phyloP scores from a whole-genome alignment of 345 rosid species.

The Aquilaria sinensis region DNA sequence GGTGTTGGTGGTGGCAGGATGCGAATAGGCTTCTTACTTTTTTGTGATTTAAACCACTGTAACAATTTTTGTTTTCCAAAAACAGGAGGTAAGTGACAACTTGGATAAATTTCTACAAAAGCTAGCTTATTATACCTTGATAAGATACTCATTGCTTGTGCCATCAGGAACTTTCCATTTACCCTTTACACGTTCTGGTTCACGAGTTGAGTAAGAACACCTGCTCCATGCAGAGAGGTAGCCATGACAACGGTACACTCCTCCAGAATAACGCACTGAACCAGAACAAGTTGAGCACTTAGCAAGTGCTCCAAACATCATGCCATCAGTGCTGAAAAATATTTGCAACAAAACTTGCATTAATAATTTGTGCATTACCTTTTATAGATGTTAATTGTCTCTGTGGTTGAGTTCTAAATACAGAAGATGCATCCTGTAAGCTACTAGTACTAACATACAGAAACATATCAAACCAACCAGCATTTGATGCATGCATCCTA shows the following conservation, averaged over 20 bases:
- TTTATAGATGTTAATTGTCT: no score
- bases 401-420: no score
- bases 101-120: no score
- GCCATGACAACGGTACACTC: slow-evolving; percentile 67
- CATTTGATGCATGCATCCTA: no score
- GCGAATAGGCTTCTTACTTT: slow-evolving; percentile 55
- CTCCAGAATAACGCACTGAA: slow-evolving; percentile 68
- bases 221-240: slow-evolving; percentile 87
- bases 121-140: slow-evolving; percentile 33
- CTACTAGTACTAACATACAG: no score
- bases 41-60: slow-evolving; percentile 94
- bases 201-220: slow-evolving; percentile 67
- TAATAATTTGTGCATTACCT: no score
- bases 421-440: no score
- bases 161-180: slow-evolving; percentile 87
- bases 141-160: slow-evolving; percentile 56
- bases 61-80: slow-evolving; percentile 13
- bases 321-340: slow-evolving; percentile 79
- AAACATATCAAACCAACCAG: no score
- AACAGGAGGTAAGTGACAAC: background rate
- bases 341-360: slow-evolving; percentile 6
- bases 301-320: slow-evolving; percentile 88
- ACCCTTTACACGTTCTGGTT: slow-evolving; percentile 64
- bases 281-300: slow-evolving; percentile 70
- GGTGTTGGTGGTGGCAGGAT: slow-evolving; percentile 38